A percentile compares a stretch with the other conserved stretches of the same genome.
Conservation (phyloP, 2,329 filamentous ascomycete genomes). For the Clarireedia sp. region DNA sequence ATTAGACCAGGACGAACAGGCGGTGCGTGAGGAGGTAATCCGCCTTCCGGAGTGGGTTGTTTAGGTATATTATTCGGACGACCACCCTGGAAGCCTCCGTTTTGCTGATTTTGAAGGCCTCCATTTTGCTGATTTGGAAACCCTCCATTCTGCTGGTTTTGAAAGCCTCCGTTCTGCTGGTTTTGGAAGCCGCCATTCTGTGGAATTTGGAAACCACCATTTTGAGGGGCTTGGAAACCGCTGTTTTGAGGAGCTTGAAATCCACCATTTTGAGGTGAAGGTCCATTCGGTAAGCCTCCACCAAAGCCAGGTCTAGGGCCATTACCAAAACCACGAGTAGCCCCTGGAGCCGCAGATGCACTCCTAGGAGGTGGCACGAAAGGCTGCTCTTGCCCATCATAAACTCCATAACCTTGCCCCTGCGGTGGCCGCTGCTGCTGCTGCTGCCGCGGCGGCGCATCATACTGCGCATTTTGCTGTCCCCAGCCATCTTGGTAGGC, state of each 20-base stretch:
- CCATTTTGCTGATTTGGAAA: conserved; percentile 21
- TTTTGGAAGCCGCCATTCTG: conserved; percentile 10
- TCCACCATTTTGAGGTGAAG: conserved; percentile 9
- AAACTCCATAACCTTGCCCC: conserved; percentile 16
- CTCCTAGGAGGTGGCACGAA: conserved; percentile 24
- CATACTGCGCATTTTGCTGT: conserved; percentile 18
- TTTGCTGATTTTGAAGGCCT: conserved; percentile 12
- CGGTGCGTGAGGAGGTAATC: conserved; percentile 51
- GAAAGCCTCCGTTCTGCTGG: conserved; percentile 4
- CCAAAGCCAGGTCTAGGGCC: conserved; percentile 15
- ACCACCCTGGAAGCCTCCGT: conserved; percentile 10
- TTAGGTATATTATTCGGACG: conserved; percentile 19
- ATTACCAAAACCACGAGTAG: conserved; percentile 13
- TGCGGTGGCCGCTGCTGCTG: conserved; percentile 3
- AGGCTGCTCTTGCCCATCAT: conserved; percentile 16
- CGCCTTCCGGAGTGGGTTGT: conserved; percentile 26
- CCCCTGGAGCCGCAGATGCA: conserved; percentile 22
- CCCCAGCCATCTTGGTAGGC: conserved; percentile 20
- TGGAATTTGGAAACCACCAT: too few species aligned
- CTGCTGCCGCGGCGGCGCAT: conserved; percentile 12
- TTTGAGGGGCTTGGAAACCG: too few species aligned
- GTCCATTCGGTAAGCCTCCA: conserved; percentile 13
- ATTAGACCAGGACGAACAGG: conserved; percentile 57
- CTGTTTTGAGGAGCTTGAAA: not conserved
- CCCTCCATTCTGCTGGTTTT: conserved; percentile 6